phyloP scores from a whole-genome alignment of 139 green algal genomes.

The Dunaliella sp. region DNA sequence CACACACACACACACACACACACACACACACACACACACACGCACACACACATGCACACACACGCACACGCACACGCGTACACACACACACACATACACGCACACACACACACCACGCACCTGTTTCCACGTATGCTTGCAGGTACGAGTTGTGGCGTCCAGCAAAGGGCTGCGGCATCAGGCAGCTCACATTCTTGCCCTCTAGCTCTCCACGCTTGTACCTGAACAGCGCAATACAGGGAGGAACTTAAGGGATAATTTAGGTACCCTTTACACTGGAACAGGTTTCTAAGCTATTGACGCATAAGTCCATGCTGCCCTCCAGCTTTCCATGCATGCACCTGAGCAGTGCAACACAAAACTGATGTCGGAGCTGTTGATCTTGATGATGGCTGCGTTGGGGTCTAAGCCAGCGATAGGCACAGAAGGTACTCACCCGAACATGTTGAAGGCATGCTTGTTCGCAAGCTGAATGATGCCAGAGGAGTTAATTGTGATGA shows the following conservation, averaged over 20 bases:
- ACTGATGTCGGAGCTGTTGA: slow-evolving; percentile 34
- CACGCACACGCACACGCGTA: not conserved
- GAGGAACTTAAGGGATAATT: no score
- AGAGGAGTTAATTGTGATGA: slow-evolving; percentile 33
- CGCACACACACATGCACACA: not conserved
- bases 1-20: no score
- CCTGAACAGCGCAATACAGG: not conserved
- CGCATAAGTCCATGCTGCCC: no score
- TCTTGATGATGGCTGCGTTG: slow-evolving; percentile 23
- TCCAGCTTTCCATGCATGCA: no score
- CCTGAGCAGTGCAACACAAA: no score
- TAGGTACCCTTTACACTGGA: no score
- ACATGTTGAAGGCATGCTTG: slow-evolving; percentile 33
- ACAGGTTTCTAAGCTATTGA: no score
- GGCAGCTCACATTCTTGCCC: slow-evolving; percentile 45
- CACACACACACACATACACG: slow-evolving; percentile 33
- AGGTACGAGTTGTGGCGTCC: slow-evolving; percentile 54
- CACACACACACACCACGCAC: slow-evolving; percentile 23
- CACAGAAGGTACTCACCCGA: slow-evolving; percentile 20
- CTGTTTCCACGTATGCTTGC: slow-evolving; percentile 38
- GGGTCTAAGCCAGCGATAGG: not conserved
- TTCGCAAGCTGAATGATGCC: slow-evolving; percentile 36
- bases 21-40: no score
- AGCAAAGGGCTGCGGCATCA: slow-evolving; percentile 56
- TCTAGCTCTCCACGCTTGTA: slow-evolving; percentile 54